Base-by-base conservation (phyloP, 176 grass and related monocot species). In the Oryza glumipatula region DNA sequence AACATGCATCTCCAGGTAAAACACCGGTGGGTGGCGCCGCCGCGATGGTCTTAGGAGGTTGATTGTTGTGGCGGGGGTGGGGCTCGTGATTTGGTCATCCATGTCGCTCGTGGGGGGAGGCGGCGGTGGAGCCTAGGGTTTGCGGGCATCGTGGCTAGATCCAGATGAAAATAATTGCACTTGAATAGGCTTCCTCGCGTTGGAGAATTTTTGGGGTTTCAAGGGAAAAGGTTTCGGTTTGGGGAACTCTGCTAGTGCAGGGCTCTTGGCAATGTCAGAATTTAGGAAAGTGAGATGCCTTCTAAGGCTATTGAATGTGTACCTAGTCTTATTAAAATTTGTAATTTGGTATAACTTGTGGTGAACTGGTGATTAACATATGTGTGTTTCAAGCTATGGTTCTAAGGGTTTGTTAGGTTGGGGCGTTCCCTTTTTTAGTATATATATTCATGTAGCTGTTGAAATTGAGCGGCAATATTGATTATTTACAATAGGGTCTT, bases 1-100 rank as follows among this genome's bases (percentile, higher is more conserved):
- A 99, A 99, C 87, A 92, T 99, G 81, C 91, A 87, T 67, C 91
- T 99, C 68, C 91, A 99, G 93, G 96, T 95, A 6, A 32, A 32
- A 32, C 30, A 32, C 30, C 2, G 30, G 30, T 32, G 30, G 30
- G 30, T 32, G 30, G 30, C 30, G 30, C 30, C 30, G 30, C 30
- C 2, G 30, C 30, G 5, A 12, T 12, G 24, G 12, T 17, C 4
- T 28, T 32, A 32, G 30, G 46, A 9, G 24, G 3, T 1, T 2
- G 51, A 24, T 44, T 22, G 24, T 24, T 11, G 69, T 38, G 48
- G 6, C 21, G 28, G 1, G 3, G 22, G 28, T 32, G 24, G 71
- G 30, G 1, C 30, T 3, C 54, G 65, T 8, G 38, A 46, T 86
- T 38, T 30, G 48, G 4, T 30, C 7, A 14, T 24, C 74, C 43